Percentiles rank a stretch among this genome's conserved stretches.
phyloP scores from a whole-genome alignment of 345 rosid genomes.

The Psidium friedrichsthalianum region DNA sequence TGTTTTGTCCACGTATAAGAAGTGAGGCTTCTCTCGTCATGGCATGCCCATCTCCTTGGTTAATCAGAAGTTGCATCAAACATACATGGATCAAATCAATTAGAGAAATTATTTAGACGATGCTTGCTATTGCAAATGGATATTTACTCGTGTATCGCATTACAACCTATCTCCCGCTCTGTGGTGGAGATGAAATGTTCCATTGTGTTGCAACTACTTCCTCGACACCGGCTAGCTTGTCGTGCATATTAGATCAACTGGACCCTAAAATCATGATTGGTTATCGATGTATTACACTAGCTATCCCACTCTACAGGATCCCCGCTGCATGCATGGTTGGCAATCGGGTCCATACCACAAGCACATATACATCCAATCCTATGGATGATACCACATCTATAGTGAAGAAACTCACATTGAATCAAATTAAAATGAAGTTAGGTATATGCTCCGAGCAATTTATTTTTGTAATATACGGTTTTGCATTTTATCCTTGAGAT shows the following conservation, averaged over 20 bases:
- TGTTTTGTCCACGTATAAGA: neutral
- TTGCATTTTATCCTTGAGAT: too few relatives aligned
- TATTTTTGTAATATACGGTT: too few relatives aligned
- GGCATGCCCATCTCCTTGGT: neutral
- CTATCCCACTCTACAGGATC: neutral
- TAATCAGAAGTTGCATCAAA: too few relatives aligned
- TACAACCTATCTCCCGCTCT: too few relatives aligned
- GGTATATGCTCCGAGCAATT: neutral
- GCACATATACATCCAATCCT: neutral
- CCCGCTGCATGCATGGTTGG: neutral
- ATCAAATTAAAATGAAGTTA: neutral
- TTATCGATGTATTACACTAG: fast-evolving
- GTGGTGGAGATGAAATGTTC: too few relatives aligned
- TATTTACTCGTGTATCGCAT: too few relatives aligned
- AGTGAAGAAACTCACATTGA: neutral
- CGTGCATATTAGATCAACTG: fast-evolving
- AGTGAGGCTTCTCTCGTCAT: neutral
- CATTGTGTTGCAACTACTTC: neutral
- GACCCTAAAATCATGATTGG: fast-evolving
- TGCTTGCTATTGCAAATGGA: too few relatives aligned
- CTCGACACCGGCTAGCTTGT: fast-evolving
- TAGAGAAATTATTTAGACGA: too few relatives aligned
- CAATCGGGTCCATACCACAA: neutral
- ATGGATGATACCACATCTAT: neutral
- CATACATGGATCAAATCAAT: neutral